These are phyloP conservation scores for Alternaria postmessia DNA, from an alignment of 2,329 filamentous ascomycete genomes.

Conservation along the genomic window DNA sequence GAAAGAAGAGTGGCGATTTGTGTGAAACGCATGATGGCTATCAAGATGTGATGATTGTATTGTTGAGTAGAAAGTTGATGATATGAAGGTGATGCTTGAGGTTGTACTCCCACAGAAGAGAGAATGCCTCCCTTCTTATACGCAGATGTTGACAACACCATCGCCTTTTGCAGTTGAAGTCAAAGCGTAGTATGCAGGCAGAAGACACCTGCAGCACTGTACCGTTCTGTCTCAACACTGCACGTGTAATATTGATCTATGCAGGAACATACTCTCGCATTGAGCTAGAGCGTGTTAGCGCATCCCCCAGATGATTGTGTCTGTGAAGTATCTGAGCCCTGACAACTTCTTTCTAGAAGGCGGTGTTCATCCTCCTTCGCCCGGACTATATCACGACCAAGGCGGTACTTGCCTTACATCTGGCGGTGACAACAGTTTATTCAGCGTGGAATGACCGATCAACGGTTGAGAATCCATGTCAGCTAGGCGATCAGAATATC, in stretches of 20 bases:
- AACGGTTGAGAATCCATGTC: neutral
- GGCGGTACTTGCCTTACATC: neutral
- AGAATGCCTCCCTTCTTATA: neutral
- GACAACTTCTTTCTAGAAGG: neutral
- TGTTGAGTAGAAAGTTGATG: neutral
- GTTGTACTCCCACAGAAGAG: neutral
- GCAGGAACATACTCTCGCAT: constrained; percentile 3
- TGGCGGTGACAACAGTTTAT: neutral
- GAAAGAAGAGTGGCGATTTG: constrained; percentile 11
- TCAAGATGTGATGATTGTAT: neutral
- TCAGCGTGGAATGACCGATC: neutral
- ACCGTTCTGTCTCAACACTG: constrained; percentile 5
- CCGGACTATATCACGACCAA: neutral
- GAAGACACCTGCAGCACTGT: neutral
- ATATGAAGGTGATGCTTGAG: neutral
- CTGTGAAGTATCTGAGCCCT: neutral
- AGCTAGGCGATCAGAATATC: neutral
- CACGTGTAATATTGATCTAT: constrained; percentile 7
- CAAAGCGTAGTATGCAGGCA: neutral
- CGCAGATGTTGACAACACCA: neutral
- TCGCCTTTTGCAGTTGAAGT: neutral
- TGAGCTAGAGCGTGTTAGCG: neutral
- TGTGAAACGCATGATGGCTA: constrained; percentile 8
- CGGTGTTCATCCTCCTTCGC: neutral
- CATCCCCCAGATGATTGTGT: neutral